Base-by-base conservation (phyloP, 1,284 basidiomycete genomes). In the Cutaneotrichosporon curvatum region DNA sequence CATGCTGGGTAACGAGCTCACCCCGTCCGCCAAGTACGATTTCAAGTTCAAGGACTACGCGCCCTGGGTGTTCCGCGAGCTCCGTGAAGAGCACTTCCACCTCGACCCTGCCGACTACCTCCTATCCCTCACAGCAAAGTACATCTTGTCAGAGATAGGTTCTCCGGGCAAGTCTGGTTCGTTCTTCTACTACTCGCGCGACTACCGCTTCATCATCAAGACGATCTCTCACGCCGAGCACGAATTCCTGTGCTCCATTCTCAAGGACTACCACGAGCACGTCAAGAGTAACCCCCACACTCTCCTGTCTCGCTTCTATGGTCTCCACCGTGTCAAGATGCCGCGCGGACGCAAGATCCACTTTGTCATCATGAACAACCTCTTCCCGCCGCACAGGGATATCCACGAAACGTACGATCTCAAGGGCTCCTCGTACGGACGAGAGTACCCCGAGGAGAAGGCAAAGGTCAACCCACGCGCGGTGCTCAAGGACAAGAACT, bases 141-240 rank as follows among this genome's bases (percentile, higher is more conserved):
- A 98, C 74, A 98, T 98, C 67, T 79, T 98, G 31, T 94, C 89
- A 43, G 94, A 98, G 70, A 81, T 98, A 18, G 94, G 94, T n/a
- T 96, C 91, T 3, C 94, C 94, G 0, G 94, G 94, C 38, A 98
- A 98, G 75, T 92, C 88, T 4, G 94, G 94, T 16, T 94, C 89
- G 16, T 98, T 98, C 76, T 98, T 98, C 76, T 98, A 98, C 76
- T 98, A 97, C 70, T 96, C 91, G 12, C 81, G 92, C 37, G 94
- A 98, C 75, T 98, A 97, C 65, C 86, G 92, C 2, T 98, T 96
- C 76, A 98, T 98, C 75, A 98, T 98, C 81, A 98, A 97, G 75
- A 98, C 94, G 16, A 97, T 98, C 57, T 87, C 85, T 30, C 89
- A 92, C 62, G 78, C 80, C 32, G 94, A 98, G 70, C 91, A 96